These are phyloP conservation scores for Helianthus annuus DNA, from an alignment of 129 eudicot genomes.

Conservation along the genomic window DNA sequence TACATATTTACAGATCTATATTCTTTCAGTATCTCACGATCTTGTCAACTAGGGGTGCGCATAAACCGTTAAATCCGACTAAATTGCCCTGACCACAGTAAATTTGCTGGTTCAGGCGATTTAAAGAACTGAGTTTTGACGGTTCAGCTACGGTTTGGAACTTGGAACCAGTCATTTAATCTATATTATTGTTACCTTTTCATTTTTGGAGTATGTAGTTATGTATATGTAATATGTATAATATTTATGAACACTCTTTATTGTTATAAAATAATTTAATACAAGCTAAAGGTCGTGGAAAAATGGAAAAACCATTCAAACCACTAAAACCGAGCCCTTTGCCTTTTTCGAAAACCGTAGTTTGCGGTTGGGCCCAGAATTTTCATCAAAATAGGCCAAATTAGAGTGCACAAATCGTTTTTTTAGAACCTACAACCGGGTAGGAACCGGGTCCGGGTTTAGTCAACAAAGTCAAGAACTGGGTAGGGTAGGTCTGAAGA, in stretches of 20 bases:
- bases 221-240: not conserved
- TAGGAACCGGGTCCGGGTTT: too few species aligned
- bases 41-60: not conserved
- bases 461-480: too few species aligned
- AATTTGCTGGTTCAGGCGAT: not conserved
- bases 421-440: too few species aligned
- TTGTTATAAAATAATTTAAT: not conserved
- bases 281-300: not conserved
- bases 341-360: not conserved
- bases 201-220: not conserved
- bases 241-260: not conserved
- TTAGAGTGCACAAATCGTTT: too few species aligned
- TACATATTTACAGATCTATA: not conserved
- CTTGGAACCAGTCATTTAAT: not conserved
- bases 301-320: not conserved
- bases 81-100: not conserved
- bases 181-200: not conserved
- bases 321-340: not conserved
- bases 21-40: not conserved
- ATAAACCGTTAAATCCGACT: not conserved
- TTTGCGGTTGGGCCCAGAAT: not conserved
- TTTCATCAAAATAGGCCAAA: not conserved
- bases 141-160: not conserved
- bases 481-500: conserved; percentile 56
- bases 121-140: not conserved